Evolutionary conservation across 2,329 filamentous ascomycete genomes (phyloP).

Genomic region (Diplodia seriata): DNA sequence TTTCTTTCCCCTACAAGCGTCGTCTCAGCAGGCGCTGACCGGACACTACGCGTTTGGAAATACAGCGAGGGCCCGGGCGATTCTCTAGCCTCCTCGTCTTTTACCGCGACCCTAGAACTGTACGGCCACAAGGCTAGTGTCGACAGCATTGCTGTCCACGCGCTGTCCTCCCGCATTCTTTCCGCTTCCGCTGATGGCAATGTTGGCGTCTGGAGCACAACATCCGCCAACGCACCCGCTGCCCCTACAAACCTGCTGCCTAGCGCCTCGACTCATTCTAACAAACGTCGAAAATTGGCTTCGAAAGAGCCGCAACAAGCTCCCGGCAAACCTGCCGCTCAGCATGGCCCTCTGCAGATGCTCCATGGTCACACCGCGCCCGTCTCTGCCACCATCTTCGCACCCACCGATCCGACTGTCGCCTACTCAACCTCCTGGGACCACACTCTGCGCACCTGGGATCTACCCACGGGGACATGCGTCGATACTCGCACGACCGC

Average conservation of each 20-base stretch:
- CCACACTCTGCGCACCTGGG: slow-evolving; percentile 88
- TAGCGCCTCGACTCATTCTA: slow-evolving; percentile 64
- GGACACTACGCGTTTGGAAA: slow-evolving; percentile 88
- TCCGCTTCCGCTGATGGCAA: slow-evolving; percentile 84
- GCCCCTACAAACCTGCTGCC: slow-evolving; percentile 75
- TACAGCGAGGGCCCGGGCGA: slow-evolving; percentile 68
- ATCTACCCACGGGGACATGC: slow-evolving; percentile 78
- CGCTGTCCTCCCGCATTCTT: slow-evolving; percentile 76
- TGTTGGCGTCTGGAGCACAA: slow-evolving; percentile 88
- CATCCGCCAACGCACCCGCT: slow-evolving; percentile 75
- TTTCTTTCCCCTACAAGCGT: slow-evolving; percentile 81
- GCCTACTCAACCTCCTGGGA: slow-evolving; percentile 92
- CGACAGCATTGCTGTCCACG: slow-evolving; percentile 76
- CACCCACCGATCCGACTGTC: slow-evolving; percentile 82
- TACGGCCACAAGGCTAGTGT: slow-evolving; percentile 81
- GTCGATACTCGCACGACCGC: slow-evolving; percentile 85
- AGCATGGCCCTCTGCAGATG: slow-evolving; percentile 79
- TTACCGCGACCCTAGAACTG: slow-evolving; percentile 79
- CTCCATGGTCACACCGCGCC: slow-evolving; percentile 74
- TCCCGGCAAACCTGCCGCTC: slow-evolving; percentile 66
- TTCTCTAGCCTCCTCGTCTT: slow-evolving; percentile 43
- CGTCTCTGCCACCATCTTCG: slow-evolving; percentile 83
- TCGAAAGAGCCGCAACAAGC: slow-evolving; percentile 63
- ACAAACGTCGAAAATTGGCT: slow-evolving; percentile 77
- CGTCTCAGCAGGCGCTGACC: slow-evolving; percentile 82